A percentile compares a stretch with the other conserved stretches of the same genome.
Evolutionary conservation across 352 stramenopile genomes (phyloP).

Genomic region (Pythium angustatum): DNA sequence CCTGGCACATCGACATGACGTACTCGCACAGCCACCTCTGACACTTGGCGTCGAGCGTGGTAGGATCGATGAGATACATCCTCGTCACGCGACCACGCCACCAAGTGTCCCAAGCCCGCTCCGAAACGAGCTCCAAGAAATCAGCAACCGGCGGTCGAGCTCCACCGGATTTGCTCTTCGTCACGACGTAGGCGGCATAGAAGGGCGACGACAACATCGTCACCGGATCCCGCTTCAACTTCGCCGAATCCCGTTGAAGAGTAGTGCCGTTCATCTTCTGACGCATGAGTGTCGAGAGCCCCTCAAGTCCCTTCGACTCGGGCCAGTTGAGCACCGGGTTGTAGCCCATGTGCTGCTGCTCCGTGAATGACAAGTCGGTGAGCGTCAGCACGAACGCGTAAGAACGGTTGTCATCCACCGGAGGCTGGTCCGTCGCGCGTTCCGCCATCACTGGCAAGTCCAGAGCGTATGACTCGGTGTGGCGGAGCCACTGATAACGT

Average conservation of each 20-base stretch:
- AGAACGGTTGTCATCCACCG: neutral
- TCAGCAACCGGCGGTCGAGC: too few species aligned
- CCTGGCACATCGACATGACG: neutral
- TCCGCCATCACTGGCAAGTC: neutral
- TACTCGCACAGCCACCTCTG: neutral
- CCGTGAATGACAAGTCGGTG: neutral
- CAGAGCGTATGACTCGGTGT: neutral
- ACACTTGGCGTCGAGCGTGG: neutral
- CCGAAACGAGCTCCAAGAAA: neutral
- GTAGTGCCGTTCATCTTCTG: neutral
- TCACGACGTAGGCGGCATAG: neutral
- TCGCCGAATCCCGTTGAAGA: neutral
- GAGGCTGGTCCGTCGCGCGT: neutral
- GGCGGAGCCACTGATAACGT: neutral
- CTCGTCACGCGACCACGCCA: neutral
- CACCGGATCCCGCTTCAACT: neutral
- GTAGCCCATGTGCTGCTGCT: neutral
- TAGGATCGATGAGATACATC: neutral
- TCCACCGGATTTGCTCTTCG: neutral
- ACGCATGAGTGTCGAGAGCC: too few species aligned
- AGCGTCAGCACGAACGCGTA: neutral
- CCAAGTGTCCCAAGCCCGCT: neutral
- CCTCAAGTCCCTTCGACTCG: neutral
- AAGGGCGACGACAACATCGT: neutral
- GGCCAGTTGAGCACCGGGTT: neutral